Evolutionary conservation across 305 asterid species (phyloP), one percentile per base, ranked within the genome.

Genomic region (Rubia occidens): DNA sequence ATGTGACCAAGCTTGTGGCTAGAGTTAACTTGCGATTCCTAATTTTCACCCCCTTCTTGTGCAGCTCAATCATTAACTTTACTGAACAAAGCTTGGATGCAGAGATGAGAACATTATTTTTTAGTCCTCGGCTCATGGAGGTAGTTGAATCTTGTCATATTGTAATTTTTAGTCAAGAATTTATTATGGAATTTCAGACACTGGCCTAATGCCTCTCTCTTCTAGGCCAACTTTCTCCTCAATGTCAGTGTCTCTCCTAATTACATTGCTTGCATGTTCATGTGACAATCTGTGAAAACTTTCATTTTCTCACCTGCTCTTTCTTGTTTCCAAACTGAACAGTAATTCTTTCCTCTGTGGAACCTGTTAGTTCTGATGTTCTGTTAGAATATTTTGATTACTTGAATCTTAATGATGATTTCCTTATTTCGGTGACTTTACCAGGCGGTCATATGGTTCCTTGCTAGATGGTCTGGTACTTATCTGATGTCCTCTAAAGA

Each of bases 81-180:
- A 90, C 93, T 65, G 99, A 87, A 79, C 96, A 84, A 84, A 78
- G 95, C 83, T 83, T 94, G 76, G 87, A 90, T 84, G 87, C 96
- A 69, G 91, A 85, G 69, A 73, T 79, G 84, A 86, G 99, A 84
- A 77, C 87, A 56, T 86, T 87, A 51, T 83, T 86, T 77, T 94
- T 90, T 72, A 94, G 99, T 85, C 99, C 99, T 63, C 89, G 97
- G 65, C 95, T 94, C 69, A 87, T 94, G 99, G 97, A 94, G 97
- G 99, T 94, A 86, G 42, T 64, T 74, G 70, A 20, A 69, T 61
- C 60, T 64, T 66, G 67, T 75, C 77, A 37, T 43, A 39, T 54
- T 64, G 11, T 62, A 42, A 51, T 15, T 47, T 8, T 15, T 18
- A 3, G 17, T 49, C 14, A 6, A 11, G 43, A 51, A 32, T 53